Percentiles rank a stretch among this genome's conserved stretches.
Conservation (phyloP, 305 asterid genomes). For the Fraxinus sp. region DNA sequence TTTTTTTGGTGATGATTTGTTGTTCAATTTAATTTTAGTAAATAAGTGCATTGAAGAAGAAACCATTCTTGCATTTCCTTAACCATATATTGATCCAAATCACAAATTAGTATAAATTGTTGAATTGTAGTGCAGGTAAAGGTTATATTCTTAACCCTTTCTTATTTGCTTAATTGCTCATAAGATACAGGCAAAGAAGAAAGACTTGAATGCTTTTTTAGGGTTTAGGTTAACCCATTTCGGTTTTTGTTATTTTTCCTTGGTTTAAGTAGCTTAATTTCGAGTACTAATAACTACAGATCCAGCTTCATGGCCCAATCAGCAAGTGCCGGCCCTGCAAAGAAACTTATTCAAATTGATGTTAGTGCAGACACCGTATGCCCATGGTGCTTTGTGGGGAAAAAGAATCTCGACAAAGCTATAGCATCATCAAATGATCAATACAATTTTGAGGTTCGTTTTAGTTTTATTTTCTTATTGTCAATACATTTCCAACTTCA, state of each 20-base stretch:
- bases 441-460: constrained; percentile 60
- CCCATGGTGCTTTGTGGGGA: constrained; percentile 96
- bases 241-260: neutral
- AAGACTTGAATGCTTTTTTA: neutral
- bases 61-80: neutral
- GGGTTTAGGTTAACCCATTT: neutral
- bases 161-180: neutral
- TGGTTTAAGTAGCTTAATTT: neutral
- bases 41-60: neutral
- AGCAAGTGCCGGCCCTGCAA: constrained; percentile 45
- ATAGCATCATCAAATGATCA: constrained; percentile 55
- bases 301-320: constrained; percentile 46
- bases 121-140: neutral
- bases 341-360: constrained; percentile 66
- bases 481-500: neutral
- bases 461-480: neutral
- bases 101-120: neutral
- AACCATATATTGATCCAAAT: neutral
- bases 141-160: neutral
- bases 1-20: neutral
- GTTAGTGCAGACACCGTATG: constrained; percentile 75
- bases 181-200: neutral
- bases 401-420: constrained; percentile 81
- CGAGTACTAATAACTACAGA: constrained; percentile 19
- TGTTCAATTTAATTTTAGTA: neutral